Evolutionary conservation across 2,329 filamentous ascomycete species (phyloP).

Genomic region (Diatrype stigma): DNA sequence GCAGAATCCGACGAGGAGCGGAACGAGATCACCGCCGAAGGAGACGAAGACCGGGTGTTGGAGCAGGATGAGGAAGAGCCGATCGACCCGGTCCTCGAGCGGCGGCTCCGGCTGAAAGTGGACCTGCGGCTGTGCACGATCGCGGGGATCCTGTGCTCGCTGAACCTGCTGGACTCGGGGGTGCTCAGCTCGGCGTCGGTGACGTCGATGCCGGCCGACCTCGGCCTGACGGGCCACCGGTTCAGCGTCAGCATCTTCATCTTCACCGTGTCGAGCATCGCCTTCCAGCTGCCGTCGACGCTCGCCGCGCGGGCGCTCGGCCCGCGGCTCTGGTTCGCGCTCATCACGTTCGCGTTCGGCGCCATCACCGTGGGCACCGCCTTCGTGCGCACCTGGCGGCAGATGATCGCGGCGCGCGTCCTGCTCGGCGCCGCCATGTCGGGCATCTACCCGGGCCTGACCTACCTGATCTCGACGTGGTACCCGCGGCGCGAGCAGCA

Average conservation of each 20-base stretch:
- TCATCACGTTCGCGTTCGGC: constrained; percentile 59
- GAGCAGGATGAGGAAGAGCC: neutral
- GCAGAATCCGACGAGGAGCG: neutral
- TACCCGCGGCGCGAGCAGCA: constrained; percentile 63
- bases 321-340: constrained; percentile 60
- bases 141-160: constrained; percentile 64
- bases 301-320: constrained; percentile 62
- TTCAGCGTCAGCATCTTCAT: constrained; percentile 71
- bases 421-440: constrained; percentile 61
- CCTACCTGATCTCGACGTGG: constrained; percentile 53
- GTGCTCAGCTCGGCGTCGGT: constrained; percentile 68
- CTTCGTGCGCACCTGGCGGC: constrained; percentile 62
- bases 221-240: constrained; percentile 59
- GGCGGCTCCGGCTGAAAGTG: constrained; percentile 51
- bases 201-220: constrained; percentile 61
- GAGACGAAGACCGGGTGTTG: neutral
- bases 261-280: constrained; percentile 65
- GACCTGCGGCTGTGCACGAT: constrained; percentile 67
- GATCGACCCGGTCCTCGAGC: constrained; percentile 13
- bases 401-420: constrained; percentile 66
- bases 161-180: constrained; percentile 66
- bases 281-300: constrained; percentile 65
- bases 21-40: neutral
- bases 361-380: constrained; percentile 64
- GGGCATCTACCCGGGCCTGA: constrained; percentile 48